Conservation (phyloP, 176 grass and related monocot species). For the Ampelocalamus luodianensis region DNA sequence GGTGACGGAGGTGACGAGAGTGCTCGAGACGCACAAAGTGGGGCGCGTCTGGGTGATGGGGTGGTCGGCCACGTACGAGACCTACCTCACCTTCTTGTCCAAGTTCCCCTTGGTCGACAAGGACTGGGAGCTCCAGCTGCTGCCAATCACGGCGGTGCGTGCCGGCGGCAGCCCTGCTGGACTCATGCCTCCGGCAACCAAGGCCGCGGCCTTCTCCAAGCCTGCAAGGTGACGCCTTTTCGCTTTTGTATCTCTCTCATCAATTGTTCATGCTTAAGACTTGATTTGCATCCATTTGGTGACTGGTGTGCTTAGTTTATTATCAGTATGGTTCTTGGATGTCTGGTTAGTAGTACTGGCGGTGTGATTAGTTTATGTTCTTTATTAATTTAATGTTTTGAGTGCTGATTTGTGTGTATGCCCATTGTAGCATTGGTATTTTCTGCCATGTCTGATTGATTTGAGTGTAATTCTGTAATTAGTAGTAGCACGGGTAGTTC, state of each 20-base stretch:
- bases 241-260: slow-evolving; percentile 7
- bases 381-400: slow-evolving; percentile 23
- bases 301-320: slow-evolving; percentile 22
- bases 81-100: slow-evolving; percentile 88
- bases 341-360: not conserved
- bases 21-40: slow-evolving; percentile 64
- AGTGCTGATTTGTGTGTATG: not conserved
- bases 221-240: slow-evolving; percentile 51
- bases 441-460: not conserved
- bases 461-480: not conserved
- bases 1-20: slow-evolving; percentile 74
- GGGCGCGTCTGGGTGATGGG: slow-evolving; percentile 77
- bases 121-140: slow-evolving; percentile 92
- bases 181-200: slow-evolving; percentile 8
- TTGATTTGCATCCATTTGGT: slow-evolving; percentile 21
- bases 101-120: slow-evolving; percentile 91
- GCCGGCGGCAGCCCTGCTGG: slow-evolving; percentile 19
- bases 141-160: slow-evolving; percentile 71
- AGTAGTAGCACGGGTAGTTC: not conserved
- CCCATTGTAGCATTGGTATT: slow-evolving; percentile 27
- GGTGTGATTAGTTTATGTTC: slow-evolving; percentile 14
- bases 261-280: not conserved
- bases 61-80: slow-evolving; percentile 89
- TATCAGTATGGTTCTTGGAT: slow-evolving; percentile 1
- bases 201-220: slow-evolving; percentile 41